phyloP scores from a whole-genome alignment of 768 basidiomycete species.

The Collybiopsis luxurians region DNA sequence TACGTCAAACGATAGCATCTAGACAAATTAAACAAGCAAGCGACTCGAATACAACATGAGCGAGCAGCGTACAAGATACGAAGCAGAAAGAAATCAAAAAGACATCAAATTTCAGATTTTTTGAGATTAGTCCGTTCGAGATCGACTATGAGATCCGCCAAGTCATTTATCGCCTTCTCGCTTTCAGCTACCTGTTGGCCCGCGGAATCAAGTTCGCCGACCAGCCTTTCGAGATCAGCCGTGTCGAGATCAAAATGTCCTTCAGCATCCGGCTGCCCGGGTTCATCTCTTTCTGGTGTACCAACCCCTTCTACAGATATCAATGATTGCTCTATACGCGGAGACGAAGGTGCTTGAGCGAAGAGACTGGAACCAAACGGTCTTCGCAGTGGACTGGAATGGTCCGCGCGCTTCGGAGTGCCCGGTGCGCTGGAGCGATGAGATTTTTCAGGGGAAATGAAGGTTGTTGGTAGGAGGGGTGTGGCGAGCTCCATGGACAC shows the following conservation, averaged over 20 bases:
- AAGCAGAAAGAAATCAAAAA: not conserved
- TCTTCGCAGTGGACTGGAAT: not conserved
- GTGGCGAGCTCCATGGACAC: constrained; percentile 53
- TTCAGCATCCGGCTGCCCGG: not conserved
- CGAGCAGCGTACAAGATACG: not conserved
- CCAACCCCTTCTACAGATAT: not conserved
- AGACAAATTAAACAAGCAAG: not conserved
- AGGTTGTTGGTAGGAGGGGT: constrained; percentile 36
- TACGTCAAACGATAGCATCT: too few species aligned
- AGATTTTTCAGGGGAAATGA: not conserved
- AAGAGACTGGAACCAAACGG: not conserved
- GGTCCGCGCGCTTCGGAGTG: not conserved
- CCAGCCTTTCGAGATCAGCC: not conserved
- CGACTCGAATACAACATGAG: not conserved
- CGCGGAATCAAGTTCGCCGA: not conserved
- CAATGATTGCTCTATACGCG: not conserved
- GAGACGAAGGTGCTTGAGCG: not conserved
- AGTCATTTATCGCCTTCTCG: not conserved
- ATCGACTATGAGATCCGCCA: not conserved
- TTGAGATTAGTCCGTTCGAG: not conserved
- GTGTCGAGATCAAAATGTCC: not conserved
- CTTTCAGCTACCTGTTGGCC: not conserved
- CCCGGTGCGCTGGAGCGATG: not conserved
- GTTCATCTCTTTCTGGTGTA: not conserved
- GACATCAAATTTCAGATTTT: not conserved